Percentiles rank a stretch among this genome's conserved stretches.
These are phyloP conservation scores for Apostasia ramifera DNA, from an alignment of 106 monocot genomes.

Conservation along the genomic window DNA sequence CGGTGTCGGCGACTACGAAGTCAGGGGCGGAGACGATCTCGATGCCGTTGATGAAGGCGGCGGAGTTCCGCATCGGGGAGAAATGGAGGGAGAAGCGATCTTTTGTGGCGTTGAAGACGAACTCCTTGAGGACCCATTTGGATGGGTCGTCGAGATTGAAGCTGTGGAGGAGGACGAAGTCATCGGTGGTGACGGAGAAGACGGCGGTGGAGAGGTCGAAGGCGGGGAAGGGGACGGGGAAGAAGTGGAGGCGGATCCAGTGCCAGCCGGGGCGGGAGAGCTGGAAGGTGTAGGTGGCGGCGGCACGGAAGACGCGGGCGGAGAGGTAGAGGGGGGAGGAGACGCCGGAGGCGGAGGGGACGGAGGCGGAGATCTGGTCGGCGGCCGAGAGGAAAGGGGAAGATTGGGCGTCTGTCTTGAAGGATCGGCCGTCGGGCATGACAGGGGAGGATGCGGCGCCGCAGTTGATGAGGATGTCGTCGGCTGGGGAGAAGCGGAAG, in stretches of 20 bases:
- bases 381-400: conserved; percentile 35
- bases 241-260: conserved; percentile 81
- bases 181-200: conserved; percentile 64
- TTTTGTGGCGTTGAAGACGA: conserved; percentile 51
- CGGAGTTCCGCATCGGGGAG: conserved; percentile 45
- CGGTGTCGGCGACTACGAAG: conserved; percentile 36
- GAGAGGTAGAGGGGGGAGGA: conserved; percentile 75
- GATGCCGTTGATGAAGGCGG: conserved; percentile 80
- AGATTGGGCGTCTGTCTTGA: conserved; percentile 66
- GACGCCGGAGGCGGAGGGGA: conserved; percentile 27
- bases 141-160: conserved; percentile 35
- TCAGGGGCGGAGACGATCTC: conserved; percentile 80
- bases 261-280: conserved; percentile 74
- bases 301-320: conserved; percentile 56
- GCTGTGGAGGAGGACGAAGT: conserved; percentile 71
- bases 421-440: conserved; percentile 47
- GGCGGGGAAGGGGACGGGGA: conserved; percentile 34
- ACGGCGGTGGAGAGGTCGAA: conserved; percentile 48
- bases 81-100: conserved; percentile 46
- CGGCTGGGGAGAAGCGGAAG: conserved; percentile 39
- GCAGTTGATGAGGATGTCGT: conserved; percentile 76
- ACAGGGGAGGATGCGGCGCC: conserved; percentile 30
- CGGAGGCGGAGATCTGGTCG: conserved; percentile 33
- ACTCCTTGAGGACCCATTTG: conserved; percentile 58
- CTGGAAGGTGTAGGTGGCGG: conserved; percentile 62